A percentile compares a stretch with the other conserved stretches of the same genome.
phyloP scores from a whole-genome alignment of 305 asterid species.

The Fraxinus angustifolia region DNA sequence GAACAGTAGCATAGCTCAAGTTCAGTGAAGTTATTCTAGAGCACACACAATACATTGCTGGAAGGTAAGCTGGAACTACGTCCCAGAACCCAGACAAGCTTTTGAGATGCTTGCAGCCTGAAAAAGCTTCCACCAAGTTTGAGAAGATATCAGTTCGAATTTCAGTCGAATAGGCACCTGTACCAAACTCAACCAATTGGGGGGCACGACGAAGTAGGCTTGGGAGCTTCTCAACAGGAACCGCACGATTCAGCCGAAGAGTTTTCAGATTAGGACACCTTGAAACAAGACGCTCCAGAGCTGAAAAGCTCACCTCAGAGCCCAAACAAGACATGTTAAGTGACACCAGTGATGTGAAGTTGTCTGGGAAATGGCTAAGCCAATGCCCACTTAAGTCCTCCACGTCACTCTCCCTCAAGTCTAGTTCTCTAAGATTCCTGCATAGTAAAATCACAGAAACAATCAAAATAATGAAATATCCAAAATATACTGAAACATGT shows the following conservation, averaged over 20 bases:
- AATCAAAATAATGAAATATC: neutral
- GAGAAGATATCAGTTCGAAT: slow-evolving; percentile 55
- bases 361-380: slow-evolving; percentile 86
- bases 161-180: slow-evolving; percentile 80
- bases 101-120: slow-evolving; percentile 65
- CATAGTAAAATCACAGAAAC: slow-evolving; percentile 1
- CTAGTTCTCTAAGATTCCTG: slow-evolving; percentile 81
- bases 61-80: slow-evolving; percentile 74
- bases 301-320: slow-evolving; percentile 73
- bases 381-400: slow-evolving; percentile 88
- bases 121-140: slow-evolving; percentile 58
- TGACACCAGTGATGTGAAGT: slow-evolving; percentile 72
- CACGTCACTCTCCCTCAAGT: slow-evolving; percentile 84
- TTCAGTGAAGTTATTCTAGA: slow-evolving; percentile 68
- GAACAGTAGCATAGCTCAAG: slow-evolving; percentile 74
- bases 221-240: slow-evolving; percentile 76
- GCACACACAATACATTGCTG: slow-evolving; percentile 69
- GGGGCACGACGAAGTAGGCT: slow-evolving; percentile 69
- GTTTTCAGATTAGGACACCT: slow-evolving; percentile 73
- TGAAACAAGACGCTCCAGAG: slow-evolving; percentile 74
- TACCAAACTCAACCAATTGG: slow-evolving; percentile 82
- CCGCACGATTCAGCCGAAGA: slow-evolving; percentile 76
- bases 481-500: neutral
- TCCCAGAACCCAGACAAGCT: slow-evolving; percentile 94
- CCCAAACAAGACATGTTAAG: slow-evolving; percentile 78